These are phyloP conservation scores for Curvularia hawaiiensis DNA, from an alignment of 2,329 filamentous ascomycete species.

Conservation along the genomic window DNA sequence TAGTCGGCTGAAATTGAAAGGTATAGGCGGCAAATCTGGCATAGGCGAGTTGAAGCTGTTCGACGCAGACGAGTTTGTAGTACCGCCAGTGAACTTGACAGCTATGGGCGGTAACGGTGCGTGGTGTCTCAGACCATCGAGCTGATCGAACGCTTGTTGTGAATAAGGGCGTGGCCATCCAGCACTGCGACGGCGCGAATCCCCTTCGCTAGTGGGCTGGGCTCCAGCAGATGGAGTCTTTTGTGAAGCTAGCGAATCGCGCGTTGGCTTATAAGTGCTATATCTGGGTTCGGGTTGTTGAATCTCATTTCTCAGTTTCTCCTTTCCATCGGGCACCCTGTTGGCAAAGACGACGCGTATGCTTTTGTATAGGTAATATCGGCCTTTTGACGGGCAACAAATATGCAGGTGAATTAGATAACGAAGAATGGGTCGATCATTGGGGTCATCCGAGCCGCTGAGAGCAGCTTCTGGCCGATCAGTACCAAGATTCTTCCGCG, in stretches of 20 bases:
- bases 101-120: slow-evolving; percentile 40
- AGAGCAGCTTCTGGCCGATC: slow-evolving; percentile 60
- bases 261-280: slow-evolving; percentile 75
- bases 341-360: slow-evolving; percentile 97
- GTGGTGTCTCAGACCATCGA: slow-evolving; percentile 32
- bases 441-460: slow-evolving; percentile 55
- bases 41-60: slow-evolving; percentile 29
- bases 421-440: slow-evolving; percentile 75
- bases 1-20: slow-evolving; percentile 52
- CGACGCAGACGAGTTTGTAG: slow-evolving; percentile 29
- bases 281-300: slow-evolving; percentile 88
- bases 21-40: slow-evolving; percentile 57
- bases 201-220: slow-evolving; percentile 34
- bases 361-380: slow-evolving; percentile 89
- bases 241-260: slow-evolving; percentile 45
- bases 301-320: slow-evolving; percentile 87
- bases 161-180: slow-evolving; percentile 36
- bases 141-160: slow-evolving; percentile 35
- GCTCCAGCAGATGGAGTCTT: slow-evolving; percentile 25
- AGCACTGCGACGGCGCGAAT: slow-evolving; percentile 39
- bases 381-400: slow-evolving; percentile 80
- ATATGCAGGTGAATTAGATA: slow-evolving; percentile 95
- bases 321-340: slow-evolving; percentile 91
- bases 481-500: slow-evolving; percentile 55
- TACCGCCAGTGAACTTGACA: slow-evolving; percentile 39